These are phyloP conservation scores for Corynascus novoguineensis DNA, from an alignment of 495 filamentous ascomycete species.

Conservation along the genomic window DNA sequence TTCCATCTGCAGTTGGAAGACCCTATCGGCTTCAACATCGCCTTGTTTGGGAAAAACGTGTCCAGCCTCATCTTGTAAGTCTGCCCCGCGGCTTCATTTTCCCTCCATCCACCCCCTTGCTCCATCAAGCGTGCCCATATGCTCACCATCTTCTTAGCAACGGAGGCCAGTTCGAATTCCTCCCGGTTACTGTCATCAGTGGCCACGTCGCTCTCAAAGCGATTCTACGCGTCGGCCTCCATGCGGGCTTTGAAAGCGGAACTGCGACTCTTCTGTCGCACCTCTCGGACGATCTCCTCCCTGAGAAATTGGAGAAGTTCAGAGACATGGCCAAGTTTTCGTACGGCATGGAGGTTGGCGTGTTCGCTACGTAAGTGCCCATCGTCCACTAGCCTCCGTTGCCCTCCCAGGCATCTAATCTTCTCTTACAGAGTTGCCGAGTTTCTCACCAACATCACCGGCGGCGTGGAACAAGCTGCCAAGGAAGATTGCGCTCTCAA, in stretches of 20 bases:
- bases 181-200: conserved; percentile 46
- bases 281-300: not conserved
- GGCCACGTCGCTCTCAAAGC: conserved; percentile 40
- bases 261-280: not conserved
- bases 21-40: conserved; percentile 38
- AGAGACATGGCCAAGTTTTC: conserved; percentile 9
- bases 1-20: conserved; percentile 49
- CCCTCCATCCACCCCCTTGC: not conserved
- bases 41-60: conserved; percentile 36
- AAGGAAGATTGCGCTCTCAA: conserved; percentile 36
- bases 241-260: conserved; percentile 37
- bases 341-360: conserved; percentile 42
- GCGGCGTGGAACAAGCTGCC: conserved; percentile 2
- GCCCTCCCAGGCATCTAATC: not conserved
- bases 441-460: conserved; percentile 47
- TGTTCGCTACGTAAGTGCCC: conserved; percentile 36
- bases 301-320: not conserved
- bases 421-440: conserved; percentile 35
- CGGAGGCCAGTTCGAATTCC: conserved; percentile 52
- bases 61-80: conserved; percentile 45
- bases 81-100: not conserved
- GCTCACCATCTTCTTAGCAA: not conserved
- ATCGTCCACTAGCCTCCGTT: not conserved
- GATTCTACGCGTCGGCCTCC: conserved; percentile 40
- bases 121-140: not conserved